phyloP scores from a whole-genome alignment of 768 basidiomycete genomes.

The Phlebiopsis gigantea region DNA sequence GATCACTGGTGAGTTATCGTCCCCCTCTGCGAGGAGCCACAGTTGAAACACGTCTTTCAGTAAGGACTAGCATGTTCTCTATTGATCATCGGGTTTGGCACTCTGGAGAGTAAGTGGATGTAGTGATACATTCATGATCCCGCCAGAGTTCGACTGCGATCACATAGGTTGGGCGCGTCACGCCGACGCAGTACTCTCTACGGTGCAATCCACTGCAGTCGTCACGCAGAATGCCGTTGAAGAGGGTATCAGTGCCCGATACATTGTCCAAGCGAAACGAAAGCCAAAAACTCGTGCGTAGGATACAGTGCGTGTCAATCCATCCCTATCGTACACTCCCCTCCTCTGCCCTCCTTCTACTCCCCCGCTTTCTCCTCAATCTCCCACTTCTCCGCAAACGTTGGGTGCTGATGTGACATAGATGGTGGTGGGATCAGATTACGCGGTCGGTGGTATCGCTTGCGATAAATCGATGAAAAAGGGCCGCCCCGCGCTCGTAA shows the following conservation, averaged over 20 bases:
- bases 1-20: no score
- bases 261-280: neutral
- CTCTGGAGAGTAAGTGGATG: no score
- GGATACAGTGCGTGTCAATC: neutral
- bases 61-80: no score
- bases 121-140: no score
- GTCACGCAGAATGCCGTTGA: no score
- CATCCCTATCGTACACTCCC: neutral
- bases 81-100: no score
- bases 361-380: neutral
- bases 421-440: neutral
- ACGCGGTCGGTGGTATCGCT: neutral
- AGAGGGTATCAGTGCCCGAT: neutral
- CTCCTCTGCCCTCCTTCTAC: neutral
- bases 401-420: neutral
- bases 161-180: no score
- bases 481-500: neutral
- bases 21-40: no score
- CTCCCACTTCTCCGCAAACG: neutral
- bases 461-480: neutral
- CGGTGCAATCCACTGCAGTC: no score
- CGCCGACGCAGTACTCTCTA: no score
- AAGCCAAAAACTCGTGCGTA: neutral
- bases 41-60: no score
- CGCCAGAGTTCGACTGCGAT: no score